Evolutionary conservation across 2,329 filamentous ascomycete species (phyloP), one percentile per base, ranked within the genome.

Genomic region (Fonsecaea erecta): DNA sequence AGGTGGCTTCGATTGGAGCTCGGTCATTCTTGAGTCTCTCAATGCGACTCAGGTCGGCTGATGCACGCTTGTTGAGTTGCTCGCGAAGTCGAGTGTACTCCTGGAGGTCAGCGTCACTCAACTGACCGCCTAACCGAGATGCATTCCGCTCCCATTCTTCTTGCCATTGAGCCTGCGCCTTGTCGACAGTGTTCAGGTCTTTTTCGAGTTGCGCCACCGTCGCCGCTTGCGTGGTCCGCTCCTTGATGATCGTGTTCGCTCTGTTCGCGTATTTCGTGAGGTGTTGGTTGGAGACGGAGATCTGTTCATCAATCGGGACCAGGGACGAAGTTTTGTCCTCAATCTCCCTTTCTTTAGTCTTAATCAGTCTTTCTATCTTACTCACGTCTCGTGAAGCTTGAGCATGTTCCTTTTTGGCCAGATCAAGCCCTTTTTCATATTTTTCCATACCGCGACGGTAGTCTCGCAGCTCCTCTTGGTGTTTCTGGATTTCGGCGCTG

Each of bases 391-490:
- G 88, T 40, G 86, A 87, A 32, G 91, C 89, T 64, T 90, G 86
- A 2, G 89, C 85, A 73, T 98, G 92, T n/a, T 94, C 90, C 71
- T 88, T 89, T 71, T 91, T 90, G 16, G 94, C 93, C 30, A 88
- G 86, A 60, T 97, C 92, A 3, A 98, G 86, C 64, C 86, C 87
- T 69, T 85, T 86, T 73, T 97, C 90, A 71, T 91, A 96, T 62
- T 91, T 88, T 73, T 96, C 91, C 21, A 97, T 89, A 37, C 92
- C 93, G 54, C 95, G 91, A 59, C 91, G 89, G 75, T 93, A 91
- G 77, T 98, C 94, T 76, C 96, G 96, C 21, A 99, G 83, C 72
- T 98, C 93, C 74, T 97, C 92, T 73, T 98, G 93, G 73, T 97
- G 93, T 72, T 91, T 92, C 73, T 94, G 90, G 64, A 99, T 99